Evolutionary conservation across 2,329 filamentous ascomycete genomes (phyloP).

Genomic region (Trichoderma simmonsii): DNA sequence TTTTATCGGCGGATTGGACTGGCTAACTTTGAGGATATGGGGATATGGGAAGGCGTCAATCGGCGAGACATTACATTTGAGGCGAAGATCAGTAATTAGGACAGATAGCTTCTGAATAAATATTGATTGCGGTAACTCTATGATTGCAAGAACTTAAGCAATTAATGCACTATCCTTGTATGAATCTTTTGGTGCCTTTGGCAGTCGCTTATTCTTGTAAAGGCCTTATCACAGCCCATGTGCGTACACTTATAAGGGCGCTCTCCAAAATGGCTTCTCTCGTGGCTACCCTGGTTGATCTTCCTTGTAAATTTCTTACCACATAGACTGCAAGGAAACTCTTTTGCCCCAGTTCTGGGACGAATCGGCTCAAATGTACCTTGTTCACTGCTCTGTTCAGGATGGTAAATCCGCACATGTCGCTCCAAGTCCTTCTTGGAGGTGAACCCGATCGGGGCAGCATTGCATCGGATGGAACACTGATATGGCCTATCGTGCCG

Average conservation of each 20-base stretch:
- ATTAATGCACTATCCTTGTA: background rate
- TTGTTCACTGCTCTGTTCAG: background rate
- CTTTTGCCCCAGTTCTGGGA: background rate
- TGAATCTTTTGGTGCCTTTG: background rate
- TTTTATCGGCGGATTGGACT: background rate
- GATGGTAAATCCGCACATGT: background rate
- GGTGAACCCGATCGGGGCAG: background rate
- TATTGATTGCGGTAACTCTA: background rate
- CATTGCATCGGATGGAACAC: background rate
- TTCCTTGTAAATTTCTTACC: background rate
- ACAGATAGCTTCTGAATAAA: background rate
- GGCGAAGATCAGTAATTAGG: background rate
- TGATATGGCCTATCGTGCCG: conserved; percentile 3
- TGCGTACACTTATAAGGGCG: background rate
- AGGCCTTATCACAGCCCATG: background rate
- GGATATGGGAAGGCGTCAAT: background rate
- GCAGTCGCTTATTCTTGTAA: background rate
- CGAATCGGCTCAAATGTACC: background rate
- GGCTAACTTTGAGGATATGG: background rate
- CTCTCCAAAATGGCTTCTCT: conserved; percentile 10
- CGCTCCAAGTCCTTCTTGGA: background rate
- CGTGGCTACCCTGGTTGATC: background rate
- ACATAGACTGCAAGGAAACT: background rate
- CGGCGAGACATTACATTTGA: background rate
- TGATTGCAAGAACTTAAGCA: fast-evolving